A percentile compares a stretch with the other conserved stretches of the same genome.
phyloP scores from a whole-genome alignment of 2,329 filamentous ascomycete genomes.

The Calonectria honghensis region DNA sequence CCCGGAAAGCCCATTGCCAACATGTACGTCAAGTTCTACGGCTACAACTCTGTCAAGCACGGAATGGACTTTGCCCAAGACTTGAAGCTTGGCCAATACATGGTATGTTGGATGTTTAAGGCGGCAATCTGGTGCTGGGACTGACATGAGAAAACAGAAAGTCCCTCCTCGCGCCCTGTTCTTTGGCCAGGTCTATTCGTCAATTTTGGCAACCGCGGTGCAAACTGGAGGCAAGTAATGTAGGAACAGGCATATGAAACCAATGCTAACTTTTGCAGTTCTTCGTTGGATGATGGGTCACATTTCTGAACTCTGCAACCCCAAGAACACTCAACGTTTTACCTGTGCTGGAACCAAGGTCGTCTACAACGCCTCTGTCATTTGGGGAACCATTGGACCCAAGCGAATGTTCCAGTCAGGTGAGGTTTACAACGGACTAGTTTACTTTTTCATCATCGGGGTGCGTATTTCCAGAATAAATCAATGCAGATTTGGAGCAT shows the following conservation, averaged over 20 bases:
- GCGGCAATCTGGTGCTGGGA: accelerated
- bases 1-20: constrained; percentile 40
- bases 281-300: constrained; percentile 41
- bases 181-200: constrained; percentile 35
- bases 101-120: constrained; percentile 7
- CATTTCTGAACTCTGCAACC: constrained; percentile 31
- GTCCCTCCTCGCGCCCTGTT: constrained; percentile 33
- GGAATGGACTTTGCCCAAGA: constrained; percentile 41
- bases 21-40: constrained; percentile 41
- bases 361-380: constrained; percentile 36
- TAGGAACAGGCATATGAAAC: not conserved
- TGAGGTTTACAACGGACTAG: constrained; percentile 33
- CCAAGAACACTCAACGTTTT: constrained; percentile 35
- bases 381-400: constrained; percentile 38
- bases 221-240: constrained; percentile 32
- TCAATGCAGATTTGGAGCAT: not conserved
- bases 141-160: constrained; percentile 22
- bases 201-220: constrained; percentile 30
- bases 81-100: constrained; percentile 38
- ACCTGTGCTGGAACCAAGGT: constrained; percentile 38
- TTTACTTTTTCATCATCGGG: constrained; percentile 39
- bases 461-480: not conserved
- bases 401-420: constrained; percentile 38
- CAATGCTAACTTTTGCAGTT: not conserved
- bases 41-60: constrained; percentile 40